Conservation (phyloP, 2,329 filamentous ascomycete species). For the Apiospora pterosperma region DNA sequence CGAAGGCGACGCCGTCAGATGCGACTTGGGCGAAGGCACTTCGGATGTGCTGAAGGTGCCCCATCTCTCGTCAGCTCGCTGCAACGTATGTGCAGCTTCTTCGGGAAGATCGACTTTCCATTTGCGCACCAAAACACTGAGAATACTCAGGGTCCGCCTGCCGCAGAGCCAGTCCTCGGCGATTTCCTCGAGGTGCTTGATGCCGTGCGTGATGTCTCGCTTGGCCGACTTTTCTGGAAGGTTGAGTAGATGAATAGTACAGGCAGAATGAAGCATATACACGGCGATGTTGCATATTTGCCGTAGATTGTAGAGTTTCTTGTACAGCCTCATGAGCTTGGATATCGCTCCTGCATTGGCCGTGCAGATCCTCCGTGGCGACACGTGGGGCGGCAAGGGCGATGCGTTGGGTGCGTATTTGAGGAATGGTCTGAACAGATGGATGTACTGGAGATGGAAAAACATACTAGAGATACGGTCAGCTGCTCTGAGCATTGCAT, state of each 20-base stretch:
- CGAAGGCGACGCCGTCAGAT: slow-evolving; percentile 19
- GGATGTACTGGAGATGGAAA: slow-evolving; percentile 91
- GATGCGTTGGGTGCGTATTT: slow-evolving; percentile 82
- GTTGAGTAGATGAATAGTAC: slow-evolving; percentile 91
- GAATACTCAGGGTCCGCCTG: slow-evolving; percentile 76
- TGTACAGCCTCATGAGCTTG: slow-evolving; percentile 91
- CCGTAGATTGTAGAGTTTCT: slow-evolving; percentile 82
- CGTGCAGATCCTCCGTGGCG: slow-evolving; percentile 85
- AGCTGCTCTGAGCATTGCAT: slow-evolving; percentile 11
- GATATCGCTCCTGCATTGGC: slow-evolving; percentile 87
- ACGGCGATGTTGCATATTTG: slow-evolving; percentile 97
- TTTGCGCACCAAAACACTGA: slow-evolving; percentile 81
- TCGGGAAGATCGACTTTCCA: slow-evolving; percentile 86
- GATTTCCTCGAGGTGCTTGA: slow-evolving; percentile 92
- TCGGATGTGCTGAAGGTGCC: slow-evolving; percentile 65
- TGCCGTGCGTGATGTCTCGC: slow-evolving; percentile 83
- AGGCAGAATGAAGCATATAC: slow-evolving; percentile 92
- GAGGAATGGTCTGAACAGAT: slow-evolving; percentile 91
- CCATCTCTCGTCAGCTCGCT: slow-evolving; percentile 75
- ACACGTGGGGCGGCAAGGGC: slow-evolving; percentile 81
- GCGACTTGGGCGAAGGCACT: slow-evolving; percentile 49
- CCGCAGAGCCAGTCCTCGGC: slow-evolving; percentile 93
- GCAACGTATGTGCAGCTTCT: slow-evolving; percentile 74
- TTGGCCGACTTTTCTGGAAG: slow-evolving; percentile 88
- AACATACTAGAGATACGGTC: slow-evolving; percentile 70